Base-by-base conservation (phyloP, 1,284 basidiomycete species). In the Pterula multifida region DNA sequence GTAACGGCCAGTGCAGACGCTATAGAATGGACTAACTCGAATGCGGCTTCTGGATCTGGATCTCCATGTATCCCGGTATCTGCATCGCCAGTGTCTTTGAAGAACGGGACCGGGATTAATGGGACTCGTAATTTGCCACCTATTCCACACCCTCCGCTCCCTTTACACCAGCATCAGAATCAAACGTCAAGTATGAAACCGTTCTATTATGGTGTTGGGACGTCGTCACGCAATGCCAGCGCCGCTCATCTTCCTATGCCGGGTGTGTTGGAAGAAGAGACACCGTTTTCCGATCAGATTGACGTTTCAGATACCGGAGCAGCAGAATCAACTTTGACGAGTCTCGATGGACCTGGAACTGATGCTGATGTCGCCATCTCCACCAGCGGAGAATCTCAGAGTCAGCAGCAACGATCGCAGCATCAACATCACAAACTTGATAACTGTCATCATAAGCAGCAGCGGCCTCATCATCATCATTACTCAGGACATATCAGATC, bases 191-290 rank as follows among this genome's bases (percentile, higher is more conserved):
- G 28, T 32, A 6, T 15, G 6, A 6, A 32, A 6, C 28, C 28
- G 15, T 15, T 15, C 6, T 6, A 17, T 17, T 17, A 42, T 42
- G 19, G 39, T 42, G 9, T 6, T n/a, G n/a, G 39, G 9, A 42
- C 39, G 9, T 6, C 21, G 9, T 42, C 39, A 6, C 13, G 39
- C n/a, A 42, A 42, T 17, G 39, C 39, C 4, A 42, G 39, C 39
- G 39, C 39, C 13, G 39, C 39, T n/a, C 39, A 42, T 42, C 21
- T 42, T n/a, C n/a, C 39, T 9, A 42, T 42, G 39, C 21, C 39
- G 9, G 39, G 39, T 9, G 39, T 42, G 9, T 4, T 9, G 6
- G 39, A 42, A 17, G 39, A 42, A 22, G 39, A 42, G 13, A 35
- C n/a, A n/a, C n/a, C n/a, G n/a, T n/a, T n/a, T n/a, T n/a, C n/a